phyloP scores from a whole-genome alignment of 306 rosid genomes.

The Castanospermum australe region DNA sequence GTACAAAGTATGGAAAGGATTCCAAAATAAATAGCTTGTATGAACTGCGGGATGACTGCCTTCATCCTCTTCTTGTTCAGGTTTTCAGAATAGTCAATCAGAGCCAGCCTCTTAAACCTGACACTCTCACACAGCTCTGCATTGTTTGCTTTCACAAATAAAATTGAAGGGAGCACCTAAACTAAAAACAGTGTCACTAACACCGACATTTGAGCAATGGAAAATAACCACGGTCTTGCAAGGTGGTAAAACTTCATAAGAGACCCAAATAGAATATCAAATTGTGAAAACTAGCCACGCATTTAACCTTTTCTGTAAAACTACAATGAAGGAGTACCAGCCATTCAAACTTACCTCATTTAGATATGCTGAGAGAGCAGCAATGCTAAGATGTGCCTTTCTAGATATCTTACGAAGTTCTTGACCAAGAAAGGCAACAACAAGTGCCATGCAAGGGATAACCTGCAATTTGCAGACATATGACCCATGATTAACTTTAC shows the following conservation, averaged over 20 bases:
- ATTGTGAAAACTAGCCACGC: neutral
- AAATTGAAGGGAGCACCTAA: constrained; percentile 83
- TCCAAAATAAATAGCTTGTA: constrained; percentile 68
- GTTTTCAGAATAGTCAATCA: constrained; percentile 49
- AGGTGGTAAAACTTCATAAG: neutral
- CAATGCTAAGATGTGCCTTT: constrained; percentile 60
- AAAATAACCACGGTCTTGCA: neutral
- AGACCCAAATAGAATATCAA: constrained; percentile 10
- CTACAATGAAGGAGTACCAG: neutral
- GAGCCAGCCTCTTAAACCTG: constrained; percentile 74
- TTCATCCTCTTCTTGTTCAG: constrained; percentile 84
- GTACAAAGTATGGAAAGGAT: constrained; percentile 49
- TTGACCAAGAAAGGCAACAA: constrained; percentile 65
- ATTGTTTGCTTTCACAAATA: constrained; percentile 83
- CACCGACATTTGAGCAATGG: neutral
- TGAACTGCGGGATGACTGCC: constrained; percentile 78
- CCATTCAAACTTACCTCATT: constrained; percentile 60
- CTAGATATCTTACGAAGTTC: constrained; percentile 68
- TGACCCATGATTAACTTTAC: constrained; percentile 17
- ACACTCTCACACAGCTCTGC: constrained; percentile 67
- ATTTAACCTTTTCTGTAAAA: neutral
- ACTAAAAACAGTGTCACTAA: neutral
- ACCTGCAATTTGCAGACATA: constrained; percentile 43
- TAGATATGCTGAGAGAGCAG: constrained; percentile 80
- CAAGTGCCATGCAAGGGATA: constrained; percentile 73